Base-by-base conservation (phyloP, 345 rosid genomes). In the Tarenaya hassleriana region DNA sequence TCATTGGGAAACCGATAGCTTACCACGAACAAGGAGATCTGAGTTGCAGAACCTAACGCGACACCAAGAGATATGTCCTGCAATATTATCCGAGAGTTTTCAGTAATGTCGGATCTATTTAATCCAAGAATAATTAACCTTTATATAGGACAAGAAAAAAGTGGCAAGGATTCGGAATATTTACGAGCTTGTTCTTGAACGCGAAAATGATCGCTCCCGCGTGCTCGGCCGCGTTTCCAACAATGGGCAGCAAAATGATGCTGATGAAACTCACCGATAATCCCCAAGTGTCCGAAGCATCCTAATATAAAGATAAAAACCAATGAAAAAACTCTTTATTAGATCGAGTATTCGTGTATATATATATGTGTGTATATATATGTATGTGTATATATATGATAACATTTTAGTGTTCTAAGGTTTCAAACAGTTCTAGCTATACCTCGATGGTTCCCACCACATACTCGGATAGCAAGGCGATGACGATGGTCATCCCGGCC, bases 201-300 rank as follows among this genome's bases (percentile, higher is more conserved):
- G 98, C 98, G 58, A 91, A 91, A 20, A 87, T 82, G 76, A 91
- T 47, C 7, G 98, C 98, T 41, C 96, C 92, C 12, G 95, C 98
- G 37, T 91, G 98, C 67, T 87, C 95, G 5, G 96, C 89, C 4
- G 98, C 98, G 37, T 91, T 91, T 65, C 98, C 95, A 50, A 91
- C 95, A 16, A 91, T 82, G 8, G 98, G 95, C 4, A 91, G 84
- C 74, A 87, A 55, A 52, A 91, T 88, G 29, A 87, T 79, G 73
- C 96, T 84, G 27, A 87, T 81, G 61, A 91, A 91, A 69, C 92
- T 81, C 29, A 91, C 80, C 7, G 98, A 87, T 39, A 91, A 67
- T 10, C 95, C 98, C 95, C 95, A 91, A 12, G 95, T 75, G 21
- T 73, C 74, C 5, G 98, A 87, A 47, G 95, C 86, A 20, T 73